Percentiles rank a stretch among this genome's conserved stretches.
Evolutionary conservation across 139 green algal genomes (phyloP).

Genomic region (Zygnema circumcarinatum): DNA sequence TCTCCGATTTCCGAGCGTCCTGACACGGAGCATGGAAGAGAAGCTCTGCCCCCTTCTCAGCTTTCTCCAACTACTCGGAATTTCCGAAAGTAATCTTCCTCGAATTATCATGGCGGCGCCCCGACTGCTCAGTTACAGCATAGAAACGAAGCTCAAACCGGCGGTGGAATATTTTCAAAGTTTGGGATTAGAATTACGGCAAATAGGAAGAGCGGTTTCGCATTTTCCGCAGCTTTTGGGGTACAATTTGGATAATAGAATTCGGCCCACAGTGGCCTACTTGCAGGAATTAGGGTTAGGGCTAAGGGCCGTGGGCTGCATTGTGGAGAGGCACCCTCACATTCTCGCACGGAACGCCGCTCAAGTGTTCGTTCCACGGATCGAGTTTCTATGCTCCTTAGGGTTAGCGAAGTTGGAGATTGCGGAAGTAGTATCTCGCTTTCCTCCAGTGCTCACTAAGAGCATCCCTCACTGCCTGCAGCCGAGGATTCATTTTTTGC

Average conservation of each 20-base stretch:
- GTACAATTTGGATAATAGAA: conserved; percentile 18
- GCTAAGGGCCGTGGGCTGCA: background rate
- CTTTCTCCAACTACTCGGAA: conserved; percentile 8
- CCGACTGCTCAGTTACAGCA: conserved; percentile 13
- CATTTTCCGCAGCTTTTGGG: conserved; percentile 75
- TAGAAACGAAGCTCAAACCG: background rate
- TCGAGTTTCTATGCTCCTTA: conserved; percentile 10
- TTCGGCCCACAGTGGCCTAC: background rate
- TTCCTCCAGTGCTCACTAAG: conserved; percentile 34
- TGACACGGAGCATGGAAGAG: conserved; percentile 8
- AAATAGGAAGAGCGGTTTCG: conserved; percentile 62
- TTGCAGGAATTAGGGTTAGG: conserved; percentile 10
- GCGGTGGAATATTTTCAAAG: background rate
- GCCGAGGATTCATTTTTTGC: conserved; percentile 11
- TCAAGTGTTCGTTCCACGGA: background rate
- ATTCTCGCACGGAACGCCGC: conserved; percentile 12
- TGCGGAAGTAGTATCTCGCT: conserved; percentile 1
- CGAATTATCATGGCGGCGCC: background rate
- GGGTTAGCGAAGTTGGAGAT: background rate
- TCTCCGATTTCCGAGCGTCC: conserved; percentile 5
- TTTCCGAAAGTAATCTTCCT: conserved; percentile 3
- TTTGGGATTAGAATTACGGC: background rate
- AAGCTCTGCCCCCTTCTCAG: conserved; percentile 34
- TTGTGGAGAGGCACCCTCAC: conserved; percentile 15
- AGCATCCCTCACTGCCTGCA: background rate